Evolutionary conservation across 1,284 basidiomycete species (phyloP), one percentile per base, ranked within the genome.

Genomic region (Sporisorium iseilematis-ciliati): DNA sequence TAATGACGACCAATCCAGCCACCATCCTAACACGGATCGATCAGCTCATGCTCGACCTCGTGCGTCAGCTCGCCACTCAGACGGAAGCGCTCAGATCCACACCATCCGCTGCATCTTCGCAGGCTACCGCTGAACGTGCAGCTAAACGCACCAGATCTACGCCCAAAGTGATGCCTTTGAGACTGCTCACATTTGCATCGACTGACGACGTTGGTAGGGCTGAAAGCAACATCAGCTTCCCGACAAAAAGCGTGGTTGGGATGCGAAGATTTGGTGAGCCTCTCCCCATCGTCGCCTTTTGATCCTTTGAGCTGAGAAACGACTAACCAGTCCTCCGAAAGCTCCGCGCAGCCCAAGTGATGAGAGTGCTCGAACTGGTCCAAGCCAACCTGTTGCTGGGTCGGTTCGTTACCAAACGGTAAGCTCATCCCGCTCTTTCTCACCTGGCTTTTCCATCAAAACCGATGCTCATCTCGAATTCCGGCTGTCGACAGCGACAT

Each of bases 331-430:
- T 12, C 35, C 35, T 12, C 11, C 35, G 35, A 12, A 38, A 38
- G 35, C 35, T 38, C 14, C 16, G 35, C 35, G 16, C 43, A 75
- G 73, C 73, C 25, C 73, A 75, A 45, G 54, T 61, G 20, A 31
- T 81, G 35, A 41, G 72, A 18, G 63, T 81, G 20, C 42, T 81
- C 25, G 62, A 62, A 25, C 20, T 75, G 25, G 53, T 79, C 2
- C 79, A 79, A 31, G 16, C 31, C 7, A 74, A 74, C 18, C 59
- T 81, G 2, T 1, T 52, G 2, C 38, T 29, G 1, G 48, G 56
- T 11, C 57, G 23, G 0, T 18, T 70, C 3, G 56, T 79, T 1
- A 78, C 79, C 8, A 79, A 79, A 40, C 63, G 79, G 79, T 79
- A 54, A 51, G 71, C 45, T 8, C n/a, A n/a, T 23, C 23, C n/a